Conservation (phyloP, 1,139 yeast genomes). For the Scheffersomyces illinoinensis region DNA sequence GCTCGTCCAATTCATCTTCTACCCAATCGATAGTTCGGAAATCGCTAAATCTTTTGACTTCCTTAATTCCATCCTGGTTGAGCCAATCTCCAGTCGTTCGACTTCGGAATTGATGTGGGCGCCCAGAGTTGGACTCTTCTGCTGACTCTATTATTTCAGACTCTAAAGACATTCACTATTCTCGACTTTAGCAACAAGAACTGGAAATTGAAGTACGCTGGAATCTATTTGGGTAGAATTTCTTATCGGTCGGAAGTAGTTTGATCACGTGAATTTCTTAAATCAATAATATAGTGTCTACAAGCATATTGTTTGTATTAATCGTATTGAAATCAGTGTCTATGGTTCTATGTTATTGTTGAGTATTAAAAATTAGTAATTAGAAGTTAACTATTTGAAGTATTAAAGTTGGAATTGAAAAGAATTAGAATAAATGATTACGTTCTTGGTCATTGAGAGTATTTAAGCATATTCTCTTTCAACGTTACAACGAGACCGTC, state of each 20-base stretch:
- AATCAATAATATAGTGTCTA: neutral
- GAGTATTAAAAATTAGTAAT: no score
- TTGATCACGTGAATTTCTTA: neutral
- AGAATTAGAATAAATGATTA: neutral
- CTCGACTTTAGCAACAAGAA: neutral
- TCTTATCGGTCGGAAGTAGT: neutral
- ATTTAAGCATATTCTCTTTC: conserved; percentile 20
- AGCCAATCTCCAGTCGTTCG: conserved; percentile 40
- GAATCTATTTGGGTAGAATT: neutral
- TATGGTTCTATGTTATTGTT: neutral
- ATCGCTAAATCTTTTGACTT: conserved; percentile 52
- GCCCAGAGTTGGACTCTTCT: neutral
- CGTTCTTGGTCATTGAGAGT: conserved; percentile 1
- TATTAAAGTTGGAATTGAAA: neutral
- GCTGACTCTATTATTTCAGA: neutral
- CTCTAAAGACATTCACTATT: neutral
- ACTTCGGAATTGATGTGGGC: conserved; percentile 14
- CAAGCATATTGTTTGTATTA: neutral
- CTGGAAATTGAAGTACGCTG: neutral
- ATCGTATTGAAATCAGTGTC: neutral
- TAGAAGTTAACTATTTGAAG: neutral
- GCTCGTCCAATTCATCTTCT: conserved; percentile 67
- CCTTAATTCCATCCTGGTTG: conserved; percentile 33
- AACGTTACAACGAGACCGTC: conserved; percentile 22
- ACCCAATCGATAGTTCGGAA: conserved; percentile 85